Conservation (phyloP, 441 rosid genomes). For the Gossypium lobatum region DNA sequence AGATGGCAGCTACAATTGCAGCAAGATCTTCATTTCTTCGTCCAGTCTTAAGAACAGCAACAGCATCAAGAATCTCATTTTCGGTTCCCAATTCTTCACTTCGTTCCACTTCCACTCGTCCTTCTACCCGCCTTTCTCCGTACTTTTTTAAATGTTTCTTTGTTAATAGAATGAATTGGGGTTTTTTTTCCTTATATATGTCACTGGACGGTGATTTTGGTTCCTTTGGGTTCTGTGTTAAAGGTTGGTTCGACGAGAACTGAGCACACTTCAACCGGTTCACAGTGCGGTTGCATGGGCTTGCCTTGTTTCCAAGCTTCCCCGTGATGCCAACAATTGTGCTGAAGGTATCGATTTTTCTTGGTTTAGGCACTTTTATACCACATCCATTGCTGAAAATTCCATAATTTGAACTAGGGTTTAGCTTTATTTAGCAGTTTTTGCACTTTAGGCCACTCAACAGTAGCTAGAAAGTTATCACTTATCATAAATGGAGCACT, state of each 20-base stretch:
- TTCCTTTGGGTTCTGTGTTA: constrained; percentile 4
- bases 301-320: constrained; percentile 64
- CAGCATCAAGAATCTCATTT: constrained; percentile 20
- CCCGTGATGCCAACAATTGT: constrained; percentile 31
- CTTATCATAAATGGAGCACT: neutral
- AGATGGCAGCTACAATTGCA: constrained; percentile 41
- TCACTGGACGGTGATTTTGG: neutral
- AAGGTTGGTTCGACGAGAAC: constrained; percentile 53
- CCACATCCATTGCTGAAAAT: neutral
- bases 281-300: constrained; percentile 60
- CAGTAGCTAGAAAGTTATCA: neutral
- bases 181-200: neutral
- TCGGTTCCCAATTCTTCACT: constrained; percentile 16
- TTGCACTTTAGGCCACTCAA: neutral
- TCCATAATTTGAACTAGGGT: neutral
- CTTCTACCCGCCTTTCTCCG: constrained; percentile 17
- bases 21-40: constrained; percentile 41
- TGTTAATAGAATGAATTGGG: neutral
- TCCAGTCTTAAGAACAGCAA: constrained; percentile 19
- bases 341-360: constrained; percentile 34
- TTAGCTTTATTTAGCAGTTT: neutral
- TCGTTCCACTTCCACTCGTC: constrained; percentile 1
- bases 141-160: constrained; percentile 5
- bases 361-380: neutral
- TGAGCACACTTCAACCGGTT: constrained; percentile 52